phyloP scores from a whole-genome alignment of 1,284 basidiomycete genomes.

The Apiotrichum mycotoxinovorans region DNA sequence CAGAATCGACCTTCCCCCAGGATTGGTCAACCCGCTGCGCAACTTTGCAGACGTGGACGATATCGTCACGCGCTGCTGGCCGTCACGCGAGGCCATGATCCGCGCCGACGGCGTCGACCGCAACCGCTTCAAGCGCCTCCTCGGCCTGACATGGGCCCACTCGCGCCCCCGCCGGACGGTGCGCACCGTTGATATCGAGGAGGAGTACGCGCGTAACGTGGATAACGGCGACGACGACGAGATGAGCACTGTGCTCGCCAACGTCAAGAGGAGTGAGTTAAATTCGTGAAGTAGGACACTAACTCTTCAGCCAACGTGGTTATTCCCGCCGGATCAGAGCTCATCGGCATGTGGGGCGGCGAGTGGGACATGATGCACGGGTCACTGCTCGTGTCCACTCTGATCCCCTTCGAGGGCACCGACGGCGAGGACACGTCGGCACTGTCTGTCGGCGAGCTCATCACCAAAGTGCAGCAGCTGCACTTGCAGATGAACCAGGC shows the following conservation, averaged over 20 bases:
- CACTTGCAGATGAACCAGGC: slow-evolving; percentile 37
- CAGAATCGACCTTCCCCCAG: slow-evolving; percentile 41
- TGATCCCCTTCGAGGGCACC: slow-evolving; percentile 50
- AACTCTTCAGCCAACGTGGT: slow-evolving; percentile 39
- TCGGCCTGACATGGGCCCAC: slow-evolving; percentile 47
- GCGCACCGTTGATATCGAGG: slow-evolving; percentile 44
- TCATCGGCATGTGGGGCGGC: slow-evolving; percentile 49
- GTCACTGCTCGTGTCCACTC: slow-evolving; percentile 47
- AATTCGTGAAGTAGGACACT: not conserved
- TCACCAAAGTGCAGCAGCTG: slow-evolving; percentile 42
- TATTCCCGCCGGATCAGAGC: slow-evolving; percentile 46
- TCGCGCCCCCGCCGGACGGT: slow-evolving; percentile 38
- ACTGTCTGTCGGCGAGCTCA: slow-evolving; percentile 48
- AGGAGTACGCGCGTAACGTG: slow-evolving; percentile 36
- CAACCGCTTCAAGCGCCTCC: slow-evolving; percentile 40
- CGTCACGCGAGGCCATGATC: slow-evolving; percentile 45
- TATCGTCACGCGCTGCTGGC: slow-evolving; percentile 45
- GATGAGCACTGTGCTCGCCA: slow-evolving; percentile 43
- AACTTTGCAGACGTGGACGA: slow-evolving; percentile 45
- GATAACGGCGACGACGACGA: slow-evolving; percentile 35
- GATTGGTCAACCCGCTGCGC: slow-evolving; percentile 35
- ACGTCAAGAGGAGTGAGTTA: slow-evolving; percentile 42
- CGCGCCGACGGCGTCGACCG: slow-evolving; percentile 38
- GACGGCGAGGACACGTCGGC: slow-evolving; percentile 49
- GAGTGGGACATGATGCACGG: slow-evolving; percentile 50